These are phyloP conservation scores for Peterozyma xylosa DNA, from an alignment of 805 yeast genomes.

Conservation along the genomic window DNA sequence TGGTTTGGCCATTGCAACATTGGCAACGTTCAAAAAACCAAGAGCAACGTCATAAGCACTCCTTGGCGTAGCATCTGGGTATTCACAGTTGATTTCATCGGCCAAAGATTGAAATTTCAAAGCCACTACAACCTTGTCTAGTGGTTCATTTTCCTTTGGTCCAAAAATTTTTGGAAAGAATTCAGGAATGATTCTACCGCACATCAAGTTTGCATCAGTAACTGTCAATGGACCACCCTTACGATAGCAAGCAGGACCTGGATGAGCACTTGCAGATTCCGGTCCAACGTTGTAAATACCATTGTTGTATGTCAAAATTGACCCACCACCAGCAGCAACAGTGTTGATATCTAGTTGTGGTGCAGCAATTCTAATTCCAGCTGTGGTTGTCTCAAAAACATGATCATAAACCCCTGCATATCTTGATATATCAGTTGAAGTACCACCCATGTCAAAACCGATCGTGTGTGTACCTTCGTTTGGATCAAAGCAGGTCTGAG, in stretches of 20 bases:
- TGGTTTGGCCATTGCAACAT: slow-evolving; percentile 39
- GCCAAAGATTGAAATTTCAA: slow-evolving; percentile 29
- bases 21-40: slow-evolving; percentile 39
- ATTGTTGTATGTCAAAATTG: slow-evolving; percentile 22
- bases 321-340: slow-evolving; percentile 23
- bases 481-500: slow-evolving; percentile 40
- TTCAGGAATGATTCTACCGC: slow-evolving; percentile 33
- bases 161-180: slow-evolving; percentile 39
- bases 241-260: slow-evolving; percentile 41
- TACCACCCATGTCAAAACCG: slow-evolving; percentile 32
- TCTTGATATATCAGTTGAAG: slow-evolving; percentile 29
- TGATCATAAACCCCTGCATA: slow-evolving; percentile 21
- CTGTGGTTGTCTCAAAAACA: slow-evolving; percentile 23
- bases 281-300: slow-evolving; percentile 38
- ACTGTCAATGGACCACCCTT: slow-evolving; percentile 41
- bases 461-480: slow-evolving; percentile 16
- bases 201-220: slow-evolving; percentile 37
- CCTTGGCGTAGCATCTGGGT: slow-evolving; percentile 16
- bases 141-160: slow-evolving; percentile 30
- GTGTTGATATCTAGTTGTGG: slow-evolving; percentile 26
- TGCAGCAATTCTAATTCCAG: slow-evolving; percentile 25
- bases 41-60: slow-evolving; percentile 36
- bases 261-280: slow-evolving; percentile 38
- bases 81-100: slow-evolving; percentile 26
- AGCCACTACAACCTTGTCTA: slow-evolving; percentile 26